Conservation (phyloP, 129 eudicot species). For the Artemisia argyi region DNA sequence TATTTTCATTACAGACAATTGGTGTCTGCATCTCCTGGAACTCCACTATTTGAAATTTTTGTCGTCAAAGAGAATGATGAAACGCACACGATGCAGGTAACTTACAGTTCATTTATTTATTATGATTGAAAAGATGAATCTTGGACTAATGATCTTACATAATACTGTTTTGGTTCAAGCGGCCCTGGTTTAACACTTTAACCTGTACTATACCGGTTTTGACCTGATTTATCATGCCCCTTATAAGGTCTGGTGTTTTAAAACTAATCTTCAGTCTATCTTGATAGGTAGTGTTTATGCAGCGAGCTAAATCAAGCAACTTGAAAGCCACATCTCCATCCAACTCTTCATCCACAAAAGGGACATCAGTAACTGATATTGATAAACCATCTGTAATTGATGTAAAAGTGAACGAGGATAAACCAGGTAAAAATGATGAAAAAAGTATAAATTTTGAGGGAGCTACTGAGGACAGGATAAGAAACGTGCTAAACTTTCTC, state of each 20-base stretch:
- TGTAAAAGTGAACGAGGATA: constrained; percentile 59
- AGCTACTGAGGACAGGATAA: constrained; percentile 84
- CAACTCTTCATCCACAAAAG: constrained; percentile 59
- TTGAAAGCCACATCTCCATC: constrained; percentile 43
- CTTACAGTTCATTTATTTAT: constrained; percentile 11
- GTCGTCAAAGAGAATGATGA: constrained; percentile 76
- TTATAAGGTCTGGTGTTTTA: not conserved
- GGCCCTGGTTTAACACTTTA: too few relatives aligned
- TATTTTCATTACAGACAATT: constrained; percentile 68
- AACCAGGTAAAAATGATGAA: constrained; percentile 64
- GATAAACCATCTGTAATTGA: constrained; percentile 64
- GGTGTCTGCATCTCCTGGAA: constrained; percentile 95
- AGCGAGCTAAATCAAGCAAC: constrained; percentile 56
- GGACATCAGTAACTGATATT: constrained; percentile 50
- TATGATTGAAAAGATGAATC: constrained; percentile 15
- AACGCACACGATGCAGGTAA: constrained; percentile 80
- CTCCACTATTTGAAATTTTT: constrained; percentile 92
- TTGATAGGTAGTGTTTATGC: constrained; percentile 79
- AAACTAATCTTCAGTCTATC: constrained; percentile 12
- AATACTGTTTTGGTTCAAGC: too few relatives aligned
- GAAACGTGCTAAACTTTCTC: constrained; percentile 78
- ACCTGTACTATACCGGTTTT: too few relatives aligned
- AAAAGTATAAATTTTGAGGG: constrained; percentile 70
- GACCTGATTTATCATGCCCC: not conserved
- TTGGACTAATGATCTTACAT: not conserved